phyloP scores from a whole-genome alignment of 2,329 filamentous ascomycete genomes.

The Colletotrichum sojae region DNA sequence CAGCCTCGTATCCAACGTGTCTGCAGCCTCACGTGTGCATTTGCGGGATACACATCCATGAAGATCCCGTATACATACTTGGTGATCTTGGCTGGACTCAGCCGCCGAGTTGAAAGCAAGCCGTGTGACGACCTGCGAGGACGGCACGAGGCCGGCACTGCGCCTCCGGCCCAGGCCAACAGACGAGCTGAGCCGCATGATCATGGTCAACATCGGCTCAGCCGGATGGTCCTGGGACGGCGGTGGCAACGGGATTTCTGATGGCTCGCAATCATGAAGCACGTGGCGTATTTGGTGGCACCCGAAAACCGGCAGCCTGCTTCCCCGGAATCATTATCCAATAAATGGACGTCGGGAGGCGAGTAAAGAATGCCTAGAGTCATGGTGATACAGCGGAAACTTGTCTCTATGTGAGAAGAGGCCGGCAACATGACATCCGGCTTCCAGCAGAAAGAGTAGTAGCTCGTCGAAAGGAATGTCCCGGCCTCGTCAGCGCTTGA shows the following conservation, averaged over 20 bases:
- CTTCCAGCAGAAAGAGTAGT: not conserved
- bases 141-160: not conserved
- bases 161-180: not conserved
- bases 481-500: too few species aligned
- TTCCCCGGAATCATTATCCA: conserved; percentile 11
- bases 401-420: not conserved
- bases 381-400: conserved; percentile 6
- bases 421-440: conserved; percentile 3
- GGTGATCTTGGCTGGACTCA: conserved; percentile 7
- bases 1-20: conserved; percentile 9
- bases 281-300: conserved; percentile 21
- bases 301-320: conserved; percentile 26
- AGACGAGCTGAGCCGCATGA: conserved; percentile 20
- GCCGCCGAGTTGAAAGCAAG: conserved; percentile 6
- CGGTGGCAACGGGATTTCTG: not conserved
- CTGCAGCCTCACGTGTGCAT: conserved; percentile 3
- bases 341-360: conserved; percentile 9
- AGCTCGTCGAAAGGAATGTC: not conserved
- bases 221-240: not conserved
- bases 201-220: not conserved
- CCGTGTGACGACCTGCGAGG: conserved; percentile 21
- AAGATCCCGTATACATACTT: conserved; percentile 12
- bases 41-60: not conserved
- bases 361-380: not conserved
- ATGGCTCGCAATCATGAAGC: conserved; percentile 17